These are phyloP conservation scores for Coelastrella sp. DNA, from an alignment of 139 green algal species.

Conservation along the genomic window DNA sequence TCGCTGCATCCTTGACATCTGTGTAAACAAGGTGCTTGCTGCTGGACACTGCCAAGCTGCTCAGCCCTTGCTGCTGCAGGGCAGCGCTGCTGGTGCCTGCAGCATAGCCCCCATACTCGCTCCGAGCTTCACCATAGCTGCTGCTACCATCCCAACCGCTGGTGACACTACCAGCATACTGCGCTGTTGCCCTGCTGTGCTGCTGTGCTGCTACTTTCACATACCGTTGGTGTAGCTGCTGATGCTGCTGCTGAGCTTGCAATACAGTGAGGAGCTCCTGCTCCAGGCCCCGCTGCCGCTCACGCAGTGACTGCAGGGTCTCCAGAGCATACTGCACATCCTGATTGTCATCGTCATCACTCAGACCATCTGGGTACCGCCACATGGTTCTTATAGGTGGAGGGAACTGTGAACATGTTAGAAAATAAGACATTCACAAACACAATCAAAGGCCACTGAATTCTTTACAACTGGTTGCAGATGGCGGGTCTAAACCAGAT, in stretches of 20 bases:
- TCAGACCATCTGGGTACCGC: conserved; percentile 23
- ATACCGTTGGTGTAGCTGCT: conserved; percentile 32
- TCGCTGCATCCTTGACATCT: conserved; percentile 34
- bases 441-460: no score
- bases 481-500: neutral
- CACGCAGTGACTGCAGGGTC: conserved; percentile 46
- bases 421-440: no score
- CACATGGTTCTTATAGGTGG: conserved; percentile 14
- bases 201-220: neutral
- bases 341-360: conserved; percentile 42
- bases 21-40: neutral
- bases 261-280: conserved; percentile 40
- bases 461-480: neutral
- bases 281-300: conserved; percentile 49
- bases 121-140: neutral
- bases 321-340: conserved; percentile 46
- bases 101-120: conserved; percentile 4
- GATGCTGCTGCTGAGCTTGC: conserved; percentile 28
- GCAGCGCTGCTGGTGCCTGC: neutral
- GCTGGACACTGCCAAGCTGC: neutral
- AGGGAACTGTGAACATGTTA: conserved; percentile 42
- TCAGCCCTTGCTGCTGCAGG: neutral
- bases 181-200: neutral
- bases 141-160: neutral
- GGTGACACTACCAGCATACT: neutral